Percentiles rank a stretch among this genome's conserved stretches.
Conservation (phyloP, 2,329 filamentous ascomycete genomes). For the Magnaporthiopsis poae region DNA sequence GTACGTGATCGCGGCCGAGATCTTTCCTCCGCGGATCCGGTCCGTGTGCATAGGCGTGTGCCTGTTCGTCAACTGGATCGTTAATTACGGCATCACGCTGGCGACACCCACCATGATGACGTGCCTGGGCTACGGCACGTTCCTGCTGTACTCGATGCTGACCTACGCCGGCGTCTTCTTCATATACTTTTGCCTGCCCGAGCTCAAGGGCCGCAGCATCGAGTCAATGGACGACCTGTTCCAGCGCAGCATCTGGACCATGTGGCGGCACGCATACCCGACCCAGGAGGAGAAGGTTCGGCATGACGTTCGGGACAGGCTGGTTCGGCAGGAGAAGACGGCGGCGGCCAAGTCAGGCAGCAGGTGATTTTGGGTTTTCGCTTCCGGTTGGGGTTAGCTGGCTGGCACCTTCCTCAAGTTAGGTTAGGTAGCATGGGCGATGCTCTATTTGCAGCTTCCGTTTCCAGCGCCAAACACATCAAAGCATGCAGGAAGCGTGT, state of each 20-base stretch:
- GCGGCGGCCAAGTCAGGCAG: slow-evolving; percentile 13
- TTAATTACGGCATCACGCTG: slow-evolving; percentile 21
- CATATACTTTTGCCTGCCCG: slow-evolving; percentile 36
- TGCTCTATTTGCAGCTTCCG: not conserved
- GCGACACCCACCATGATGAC: slow-evolving; percentile 26
- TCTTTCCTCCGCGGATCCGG: slow-evolving; percentile 22
- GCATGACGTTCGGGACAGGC: slow-evolving; percentile 11
- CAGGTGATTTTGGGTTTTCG: slow-evolving; percentile 1
- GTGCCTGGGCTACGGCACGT: slow-evolving; percentile 26
- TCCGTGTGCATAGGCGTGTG: slow-evolving; percentile 18
- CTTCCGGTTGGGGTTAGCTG: no score
- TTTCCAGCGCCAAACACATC: not conserved
- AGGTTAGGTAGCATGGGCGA: no score
- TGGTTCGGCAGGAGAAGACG: not conserved
- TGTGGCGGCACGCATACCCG: slow-evolving; percentile 31
- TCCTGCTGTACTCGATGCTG: slow-evolving; percentile 25
- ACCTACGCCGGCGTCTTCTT: slow-evolving; percentile 25
- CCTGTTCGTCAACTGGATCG: slow-evolving; percentile 22
- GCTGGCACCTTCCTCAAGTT: not conserved
- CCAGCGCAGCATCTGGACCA: slow-evolving; percentile 25
- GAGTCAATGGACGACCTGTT: slow-evolving; percentile 42
- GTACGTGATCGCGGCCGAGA: slow-evolving; percentile 20
- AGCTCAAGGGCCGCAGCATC: slow-evolving; percentile 39
- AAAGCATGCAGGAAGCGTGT: not conserved
- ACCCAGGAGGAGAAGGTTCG: slow-evolving; percentile 16